Percentiles rank a stretch among this genome's conserved stretches.
Evolutionary conservation across 805 yeast species (phyloP).

Genomic region (Candida taoyuanica): DNA sequence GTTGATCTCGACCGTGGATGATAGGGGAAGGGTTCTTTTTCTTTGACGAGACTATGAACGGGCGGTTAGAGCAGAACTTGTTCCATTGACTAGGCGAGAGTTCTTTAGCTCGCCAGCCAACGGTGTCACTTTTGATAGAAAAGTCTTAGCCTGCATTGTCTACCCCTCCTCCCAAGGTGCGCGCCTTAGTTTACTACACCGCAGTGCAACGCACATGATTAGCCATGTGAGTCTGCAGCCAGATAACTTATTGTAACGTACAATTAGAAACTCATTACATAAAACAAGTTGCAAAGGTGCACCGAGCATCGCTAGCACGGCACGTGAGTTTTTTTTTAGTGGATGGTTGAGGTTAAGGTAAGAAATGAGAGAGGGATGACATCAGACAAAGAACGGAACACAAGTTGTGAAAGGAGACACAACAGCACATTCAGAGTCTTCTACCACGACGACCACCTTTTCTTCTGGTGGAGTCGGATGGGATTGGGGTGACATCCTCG

Average conservation of each 20-base stretch:
- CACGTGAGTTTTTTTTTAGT: conserved; percentile 5
- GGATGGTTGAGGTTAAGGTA: conserved; percentile 4
- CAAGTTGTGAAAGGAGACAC: conserved; percentile 7
- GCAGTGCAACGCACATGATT: too few species aligned
- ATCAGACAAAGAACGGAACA: conserved; percentile 7
- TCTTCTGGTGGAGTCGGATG: conserved; percentile 99
- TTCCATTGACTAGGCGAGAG: too few species aligned
- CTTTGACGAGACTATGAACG: too few species aligned
- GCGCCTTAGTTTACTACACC: too few species aligned
- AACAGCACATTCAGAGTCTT: conserved; percentile 64
- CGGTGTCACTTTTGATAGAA: too few species aligned
- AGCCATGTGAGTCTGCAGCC: too few species aligned
- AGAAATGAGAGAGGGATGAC: not conserved
- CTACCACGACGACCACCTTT: conserved; percentile 99
- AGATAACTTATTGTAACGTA: conserved; percentile 24
- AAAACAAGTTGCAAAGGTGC: conserved; percentile 23
- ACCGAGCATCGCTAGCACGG: conserved; percentile 3
- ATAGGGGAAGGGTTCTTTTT: too few species aligned
- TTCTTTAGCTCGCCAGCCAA: too few species aligned
- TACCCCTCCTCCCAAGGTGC: too few species aligned
- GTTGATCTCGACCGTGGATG: too few species aligned
- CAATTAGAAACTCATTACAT: conserved; percentile 28
- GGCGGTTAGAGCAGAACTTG: too few species aligned
- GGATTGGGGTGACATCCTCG: conserved; percentile 99
- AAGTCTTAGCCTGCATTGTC: too few species aligned